Conservation (phyloP, 2,329 filamentous ascomycete genomes). For the Fusarium incarnatum region DNA sequence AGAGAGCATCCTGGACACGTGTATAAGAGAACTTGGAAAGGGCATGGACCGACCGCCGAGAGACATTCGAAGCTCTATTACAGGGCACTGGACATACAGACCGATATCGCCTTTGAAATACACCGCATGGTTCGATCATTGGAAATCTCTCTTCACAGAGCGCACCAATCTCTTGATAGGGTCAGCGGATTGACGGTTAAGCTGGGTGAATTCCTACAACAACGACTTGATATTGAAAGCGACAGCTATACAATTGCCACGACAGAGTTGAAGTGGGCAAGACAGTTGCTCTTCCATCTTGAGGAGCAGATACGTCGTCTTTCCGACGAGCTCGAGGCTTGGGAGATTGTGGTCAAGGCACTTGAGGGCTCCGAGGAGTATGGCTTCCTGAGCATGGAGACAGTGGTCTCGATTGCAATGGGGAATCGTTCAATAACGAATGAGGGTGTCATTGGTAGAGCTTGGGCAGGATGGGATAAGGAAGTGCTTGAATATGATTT, state of each 20-base stretch:
- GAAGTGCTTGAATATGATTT: not conserved
- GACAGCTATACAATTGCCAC: fast-evolving
- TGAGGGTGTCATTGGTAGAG: no score
- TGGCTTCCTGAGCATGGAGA: no score
- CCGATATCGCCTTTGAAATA: not conserved
- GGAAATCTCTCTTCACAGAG: fast-evolving
- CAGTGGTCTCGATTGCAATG: not conserved
- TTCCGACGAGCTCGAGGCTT: not conserved
- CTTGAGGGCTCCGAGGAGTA: no score
- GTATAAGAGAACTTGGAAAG: not conserved
- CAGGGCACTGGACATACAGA: not conserved
- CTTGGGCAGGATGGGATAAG: no score
- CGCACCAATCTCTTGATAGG: not conserved
- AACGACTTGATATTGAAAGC: not conserved
- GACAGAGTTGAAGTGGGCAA: not conserved
- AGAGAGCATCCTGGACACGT: not conserved
- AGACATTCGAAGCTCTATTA: not conserved
- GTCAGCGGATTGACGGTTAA: not conserved
- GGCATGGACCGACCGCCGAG: fast-evolving
- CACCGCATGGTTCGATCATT: not conserved
- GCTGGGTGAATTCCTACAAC: not conserved
- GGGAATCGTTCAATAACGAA: fast-evolving
- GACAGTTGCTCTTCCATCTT: not conserved
- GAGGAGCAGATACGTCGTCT: not conserved
- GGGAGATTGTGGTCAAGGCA: no score